Evolutionary conservation across 139 green algal genomes (phyloP).

Genomic region (Chlamydomonas sphaeroides): DNA sequence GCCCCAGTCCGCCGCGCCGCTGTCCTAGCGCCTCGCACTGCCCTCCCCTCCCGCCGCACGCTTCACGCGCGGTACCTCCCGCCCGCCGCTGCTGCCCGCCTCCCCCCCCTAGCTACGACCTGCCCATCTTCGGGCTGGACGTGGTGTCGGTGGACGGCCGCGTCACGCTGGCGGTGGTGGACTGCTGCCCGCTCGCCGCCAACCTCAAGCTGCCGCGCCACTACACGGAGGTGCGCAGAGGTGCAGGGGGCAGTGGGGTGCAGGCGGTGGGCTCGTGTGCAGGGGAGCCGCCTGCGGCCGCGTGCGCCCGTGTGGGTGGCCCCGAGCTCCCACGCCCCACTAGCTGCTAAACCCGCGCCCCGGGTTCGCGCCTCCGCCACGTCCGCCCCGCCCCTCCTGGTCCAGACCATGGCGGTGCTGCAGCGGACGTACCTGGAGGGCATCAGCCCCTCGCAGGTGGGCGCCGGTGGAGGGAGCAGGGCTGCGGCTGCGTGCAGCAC

Average conservation of each 20-base stretch:
- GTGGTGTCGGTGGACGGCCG: constrained; percentile 65
- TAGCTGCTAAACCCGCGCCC: too few species aligned
- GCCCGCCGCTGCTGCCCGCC: too few species aligned
- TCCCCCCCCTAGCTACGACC: constrained; percentile 52
- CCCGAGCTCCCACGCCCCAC: too few species aligned
- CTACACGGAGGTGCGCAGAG: constrained; percentile 60
- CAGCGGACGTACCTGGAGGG: constrained; percentile 60
- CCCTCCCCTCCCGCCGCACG: too few species aligned
- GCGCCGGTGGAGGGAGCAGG: too few species aligned
- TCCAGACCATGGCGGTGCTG: constrained; percentile 69
- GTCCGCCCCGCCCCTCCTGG: neutral
- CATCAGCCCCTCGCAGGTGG: constrained; percentile 4
- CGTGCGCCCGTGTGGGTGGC: too few species aligned
- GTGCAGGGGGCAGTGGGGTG: neutral
- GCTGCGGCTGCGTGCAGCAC: too few species aligned
- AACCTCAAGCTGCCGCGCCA: constrained; percentile 66
- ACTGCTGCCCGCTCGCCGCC: constrained; percentile 70
- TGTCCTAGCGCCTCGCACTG: too few species aligned
- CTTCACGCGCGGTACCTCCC: too few species aligned
- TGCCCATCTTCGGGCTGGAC: constrained; percentile 87
- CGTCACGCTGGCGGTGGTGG: constrained; percentile 74
- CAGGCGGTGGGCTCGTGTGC: too few species aligned
- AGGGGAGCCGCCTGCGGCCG: neutral
- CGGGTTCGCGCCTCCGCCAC: too few species aligned
- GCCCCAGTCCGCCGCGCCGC: too few species aligned